Percentiles rank a stretch among this genome's conserved stretches.
These are phyloP conservation scores for Trichoderma orchidacearum DNA, from an alignment of 495 filamentous ascomycete species.

Conservation along the genomic window DNA sequence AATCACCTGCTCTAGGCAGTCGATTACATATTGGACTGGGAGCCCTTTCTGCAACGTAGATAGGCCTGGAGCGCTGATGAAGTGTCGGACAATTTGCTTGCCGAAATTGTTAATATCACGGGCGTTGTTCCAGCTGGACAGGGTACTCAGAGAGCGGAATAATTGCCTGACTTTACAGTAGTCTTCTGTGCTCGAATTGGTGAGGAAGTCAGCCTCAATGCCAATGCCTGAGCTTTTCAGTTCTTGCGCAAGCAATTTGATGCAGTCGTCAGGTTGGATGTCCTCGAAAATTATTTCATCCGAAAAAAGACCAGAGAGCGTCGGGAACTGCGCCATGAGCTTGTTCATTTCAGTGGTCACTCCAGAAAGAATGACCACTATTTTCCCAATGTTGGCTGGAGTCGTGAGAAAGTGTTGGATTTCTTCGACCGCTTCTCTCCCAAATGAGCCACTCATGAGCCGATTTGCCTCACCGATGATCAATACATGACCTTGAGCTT, in stretches of 20 bases:
- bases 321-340: too few relatives aligned
- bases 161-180: constrained; percentile 11
- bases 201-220: constrained; percentile 24
- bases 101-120: constrained; percentile 47
- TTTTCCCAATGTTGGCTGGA: constrained; percentile 45
- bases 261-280: constrained; percentile 27
- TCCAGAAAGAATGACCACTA: too few relatives aligned
- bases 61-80: too few relatives aligned
- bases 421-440: constrained; percentile 55
- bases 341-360: too few relatives aligned
- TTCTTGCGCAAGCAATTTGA: constrained; percentile 20
- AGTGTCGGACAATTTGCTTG: constrained; percentile 36
- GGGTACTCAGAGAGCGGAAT: constrained; percentile 28
- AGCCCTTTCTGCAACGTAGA: too few relatives aligned
- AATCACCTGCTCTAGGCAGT: too few relatives aligned
- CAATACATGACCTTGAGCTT: constrained; percentile 45
- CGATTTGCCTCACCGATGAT: constrained; percentile 60
- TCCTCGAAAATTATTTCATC: constrained; percentile 36
- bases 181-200: constrained; percentile 9
- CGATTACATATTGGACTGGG: too few relatives aligned
- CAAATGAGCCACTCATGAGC: constrained; percentile 41
- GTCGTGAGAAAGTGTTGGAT: constrained; percentile 56
- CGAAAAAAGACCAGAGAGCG: constrained; percentile 47
- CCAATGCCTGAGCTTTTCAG: constrained; percentile 7
- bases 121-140: constrained; percentile 51